phyloP scores from a whole-genome alignment of 2,329 filamentous ascomycete genomes.

The Colletotrichum spinosum region DNA sequence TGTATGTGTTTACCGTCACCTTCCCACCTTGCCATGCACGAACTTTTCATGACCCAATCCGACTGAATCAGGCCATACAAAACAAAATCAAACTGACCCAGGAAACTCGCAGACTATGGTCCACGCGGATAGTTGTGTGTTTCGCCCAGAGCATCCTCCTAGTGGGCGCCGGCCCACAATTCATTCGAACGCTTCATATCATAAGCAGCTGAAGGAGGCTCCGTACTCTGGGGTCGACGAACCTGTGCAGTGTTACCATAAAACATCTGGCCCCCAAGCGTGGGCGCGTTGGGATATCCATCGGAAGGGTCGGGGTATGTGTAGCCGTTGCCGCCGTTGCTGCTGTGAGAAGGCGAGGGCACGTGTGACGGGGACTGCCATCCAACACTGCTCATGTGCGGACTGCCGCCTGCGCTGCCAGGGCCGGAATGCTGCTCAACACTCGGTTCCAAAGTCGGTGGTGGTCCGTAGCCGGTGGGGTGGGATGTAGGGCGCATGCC shows the following conservation, averaged over 20 bases:
- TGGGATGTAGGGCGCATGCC: conserved; percentile 83
- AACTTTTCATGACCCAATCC: conserved; percentile 30
- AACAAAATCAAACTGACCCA: not conserved
- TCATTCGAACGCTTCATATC: conserved; percentile 69
- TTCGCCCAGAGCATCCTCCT: conserved; percentile 33
- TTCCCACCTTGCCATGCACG: conserved; percentile 35
- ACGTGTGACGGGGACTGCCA: conserved; percentile 90
- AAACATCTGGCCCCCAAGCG: conserved; percentile 76
- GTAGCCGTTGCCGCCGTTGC: conserved; percentile 68
- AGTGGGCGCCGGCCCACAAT: conserved; percentile 64
- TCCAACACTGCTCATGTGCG: conserved; percentile 83
- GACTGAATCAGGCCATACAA: conserved; percentile 4
- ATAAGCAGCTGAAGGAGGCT: conserved; percentile 70
- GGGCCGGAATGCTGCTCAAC: conserved; percentile 77
- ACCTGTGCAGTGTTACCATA: conserved; percentile 74
- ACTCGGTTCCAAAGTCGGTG: conserved; percentile 86
- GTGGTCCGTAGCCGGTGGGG: conserved; percentile 84
- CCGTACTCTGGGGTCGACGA: conserved; percentile 80
- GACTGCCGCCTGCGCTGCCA: conserved; percentile 82
- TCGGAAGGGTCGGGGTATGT: conserved; percentile 85
- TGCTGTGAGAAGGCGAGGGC: conserved; percentile 75
- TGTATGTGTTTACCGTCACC: conserved; percentile 38
- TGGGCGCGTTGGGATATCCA: conserved; percentile 69
- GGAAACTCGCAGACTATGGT: no score
- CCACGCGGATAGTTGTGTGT: not conserved